Evolutionary conservation across 768 basidiomycete species (phyloP).

Genomic region (Suillus spraguei): DNA sequence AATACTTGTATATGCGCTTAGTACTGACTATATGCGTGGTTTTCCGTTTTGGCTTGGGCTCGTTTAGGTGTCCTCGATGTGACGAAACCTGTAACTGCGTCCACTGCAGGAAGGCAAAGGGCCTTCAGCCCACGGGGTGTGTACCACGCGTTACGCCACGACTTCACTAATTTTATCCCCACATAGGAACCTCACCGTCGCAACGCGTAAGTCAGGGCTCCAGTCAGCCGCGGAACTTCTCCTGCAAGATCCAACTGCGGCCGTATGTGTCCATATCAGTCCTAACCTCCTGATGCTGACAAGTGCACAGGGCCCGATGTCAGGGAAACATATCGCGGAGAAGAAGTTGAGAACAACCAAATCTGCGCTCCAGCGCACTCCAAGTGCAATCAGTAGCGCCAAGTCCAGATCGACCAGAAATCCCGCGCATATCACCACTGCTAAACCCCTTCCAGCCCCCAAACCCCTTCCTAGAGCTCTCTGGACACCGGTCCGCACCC

Average conservation of each 20-base stretch:
- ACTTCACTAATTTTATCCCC: constrained; percentile 14
- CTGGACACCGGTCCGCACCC: constrained; percentile 55
- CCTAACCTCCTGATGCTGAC: constrained; percentile 14
- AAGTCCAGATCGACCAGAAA: constrained; percentile 21
- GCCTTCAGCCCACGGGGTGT: constrained; percentile 62
- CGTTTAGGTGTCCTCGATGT: constrained; percentile 68
- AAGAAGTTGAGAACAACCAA: constrained; percentile 21
- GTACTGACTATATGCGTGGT: constrained; percentile 16
- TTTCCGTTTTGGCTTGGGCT: not conserved
- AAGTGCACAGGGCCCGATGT: constrained; percentile 29
- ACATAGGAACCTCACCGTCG: constrained; percentile 40
- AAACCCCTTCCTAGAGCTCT: constrained; percentile 46
- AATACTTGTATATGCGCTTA: constrained; percentile 10
- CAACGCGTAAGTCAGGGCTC: constrained; percentile 40
- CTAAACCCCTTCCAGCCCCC: constrained; percentile 31
- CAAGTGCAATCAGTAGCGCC: constrained; percentile 16
- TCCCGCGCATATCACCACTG: constrained; percentile 23
- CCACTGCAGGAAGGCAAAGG: constrained; percentile 63
- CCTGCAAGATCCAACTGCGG: constrained; percentile 33
- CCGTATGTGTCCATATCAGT: constrained; percentile 23
- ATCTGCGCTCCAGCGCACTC: constrained; percentile 11
- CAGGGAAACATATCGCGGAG: constrained; percentile 21
- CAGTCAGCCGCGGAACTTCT: constrained; percentile 42
- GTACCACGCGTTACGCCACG: constrained; percentile 20
- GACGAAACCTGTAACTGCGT: constrained; percentile 68